Evolutionary conservation across 2,329 filamentous ascomycete species (phyloP), one percentile per base, ranked within the genome.

Genomic region (Calonectria crousiana): DNA sequence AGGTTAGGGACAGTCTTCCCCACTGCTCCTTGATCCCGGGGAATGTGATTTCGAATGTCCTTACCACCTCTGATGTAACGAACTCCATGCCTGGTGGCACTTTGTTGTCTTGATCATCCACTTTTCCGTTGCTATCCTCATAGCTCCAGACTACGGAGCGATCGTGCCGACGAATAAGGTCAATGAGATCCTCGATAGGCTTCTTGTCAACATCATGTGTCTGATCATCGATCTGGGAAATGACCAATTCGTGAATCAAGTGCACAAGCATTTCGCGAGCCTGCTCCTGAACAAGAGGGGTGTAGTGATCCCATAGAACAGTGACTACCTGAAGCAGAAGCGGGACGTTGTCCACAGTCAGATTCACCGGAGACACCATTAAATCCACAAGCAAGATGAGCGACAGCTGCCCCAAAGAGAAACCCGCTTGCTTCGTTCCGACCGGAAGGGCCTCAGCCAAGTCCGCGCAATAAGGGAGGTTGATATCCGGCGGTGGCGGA

Each of bases 191-290:
- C 83, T 99, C 96, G 60, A 98, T 96, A 0, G 92, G 90, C 75
- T 92, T 90, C 81, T 95, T 95, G 67, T 92, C 92, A 3, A 87
- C 85, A 1, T 84, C 83, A 6, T 92, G 91, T 23, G 88, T 89
- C 9, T 92, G 90, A 62, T 95, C 92, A 71, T 97, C 94, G 73
- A 98, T 92, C 56, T 87, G 89, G 1, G 92, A 92, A 34, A 98
- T 95, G 47, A 99, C 95, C 9, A 98, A 89, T 83, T 98, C 97
- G 80, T 99, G 97, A 60, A 99, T 97, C 23, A 99, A 90, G 86
- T 99, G 97, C 2, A 99, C 96, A 20, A 99, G 90, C 96, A 99
- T 98, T 84, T 99, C 97, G 64, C 96, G 92, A 36, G 97, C 96
- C 84, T 99, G 96, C 78, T 98, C 97, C 83, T 98, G 96, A 1